Conservation (phyloP, 495 filamentous ascomycete genomes). For the Talaromyces thailandensis region DNA sequence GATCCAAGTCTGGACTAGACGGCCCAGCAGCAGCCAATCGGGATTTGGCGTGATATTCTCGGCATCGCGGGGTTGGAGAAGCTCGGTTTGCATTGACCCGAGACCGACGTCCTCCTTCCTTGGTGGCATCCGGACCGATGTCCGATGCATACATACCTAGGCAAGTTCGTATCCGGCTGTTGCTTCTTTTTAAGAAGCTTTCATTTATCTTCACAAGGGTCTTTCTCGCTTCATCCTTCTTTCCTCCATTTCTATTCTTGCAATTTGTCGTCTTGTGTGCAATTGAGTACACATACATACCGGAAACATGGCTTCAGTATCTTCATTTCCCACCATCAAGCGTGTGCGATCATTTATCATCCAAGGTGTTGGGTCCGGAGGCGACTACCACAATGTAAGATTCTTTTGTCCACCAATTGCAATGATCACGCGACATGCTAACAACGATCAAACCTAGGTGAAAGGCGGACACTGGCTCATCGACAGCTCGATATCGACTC, state of each 20-base stretch:
- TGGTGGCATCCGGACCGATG: background rate
- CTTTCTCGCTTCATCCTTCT: background rate
- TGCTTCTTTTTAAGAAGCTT: background rate
- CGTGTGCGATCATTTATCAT: conserved; percentile 73
- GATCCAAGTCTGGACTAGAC: background rate
- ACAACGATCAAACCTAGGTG: conserved; percentile 29
- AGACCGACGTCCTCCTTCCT: background rate
- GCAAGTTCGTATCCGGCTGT: background rate
- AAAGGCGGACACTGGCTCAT: conserved; percentile 88
- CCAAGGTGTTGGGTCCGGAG: conserved; percentile 77
- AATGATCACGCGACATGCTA: background rate
- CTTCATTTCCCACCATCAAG: conserved; percentile 54
- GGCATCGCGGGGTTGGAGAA: background rate
- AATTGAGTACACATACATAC: background rate
- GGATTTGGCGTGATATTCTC: background rate
- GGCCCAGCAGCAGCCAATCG: background rate
- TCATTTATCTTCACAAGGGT: background rate
- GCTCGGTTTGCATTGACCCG: conserved; percentile 5
- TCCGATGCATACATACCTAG: background rate
- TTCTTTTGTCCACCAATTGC: background rate
- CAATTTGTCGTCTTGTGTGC: background rate
- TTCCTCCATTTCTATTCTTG: background rate
- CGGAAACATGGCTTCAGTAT: conserved; percentile 25
- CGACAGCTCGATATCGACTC: conserved; percentile 82
- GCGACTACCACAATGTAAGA: conserved; percentile 85